Evolutionary conservation across 2,329 filamentous ascomycete genomes (phyloP), one percentile per base, ranked within the genome.

Genomic region (Bipolaris gigantea): DNA sequence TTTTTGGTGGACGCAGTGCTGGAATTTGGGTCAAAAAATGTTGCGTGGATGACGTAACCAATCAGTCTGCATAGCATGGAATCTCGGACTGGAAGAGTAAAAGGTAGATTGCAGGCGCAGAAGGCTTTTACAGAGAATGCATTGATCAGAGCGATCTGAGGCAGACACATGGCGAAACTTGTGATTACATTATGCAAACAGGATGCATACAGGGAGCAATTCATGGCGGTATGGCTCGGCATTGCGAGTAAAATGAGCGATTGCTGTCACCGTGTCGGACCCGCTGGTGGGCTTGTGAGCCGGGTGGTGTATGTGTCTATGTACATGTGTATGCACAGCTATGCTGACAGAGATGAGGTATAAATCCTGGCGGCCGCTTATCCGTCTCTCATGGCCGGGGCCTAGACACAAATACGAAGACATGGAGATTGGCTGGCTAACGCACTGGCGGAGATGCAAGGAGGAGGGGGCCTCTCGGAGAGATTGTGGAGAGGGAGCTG

Each of bases 351-450:
- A 41, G 25, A 63, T 36, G 39, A 54, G 13, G 13, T 58, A 8
- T 55, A 52, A 9, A 18, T 55, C 1, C 19, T 48, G 8, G 60
- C 13, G 21, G 62, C 48, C 45, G 63, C 19, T 53, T 15, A 54
- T 40, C 38, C 13, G 25, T 21, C 21, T 25, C 15, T 5, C 38
- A 55, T 8, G 56, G 63, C 23, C 62, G 60, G 32, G 36, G 38
- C 36, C 27, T 66, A 5, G 59, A 66, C 34, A 56, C 53, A 7
- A 56, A 48, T 42, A 55, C 40, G 25, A 59, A 42, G 13, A 62
- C 62, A 9, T 63, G 60, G 63, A 56, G 45, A 44, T 58, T 57
- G 57, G 51, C 48, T 10, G 53, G 56, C 47, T 63, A 49, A 56
- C n/a, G 16, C 41, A 13, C 3, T 19, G 19, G 23, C 45, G 23